Conservation (phyloP, 1,284 basidiomycete species). For the Ganoderma boninense region DNA sequence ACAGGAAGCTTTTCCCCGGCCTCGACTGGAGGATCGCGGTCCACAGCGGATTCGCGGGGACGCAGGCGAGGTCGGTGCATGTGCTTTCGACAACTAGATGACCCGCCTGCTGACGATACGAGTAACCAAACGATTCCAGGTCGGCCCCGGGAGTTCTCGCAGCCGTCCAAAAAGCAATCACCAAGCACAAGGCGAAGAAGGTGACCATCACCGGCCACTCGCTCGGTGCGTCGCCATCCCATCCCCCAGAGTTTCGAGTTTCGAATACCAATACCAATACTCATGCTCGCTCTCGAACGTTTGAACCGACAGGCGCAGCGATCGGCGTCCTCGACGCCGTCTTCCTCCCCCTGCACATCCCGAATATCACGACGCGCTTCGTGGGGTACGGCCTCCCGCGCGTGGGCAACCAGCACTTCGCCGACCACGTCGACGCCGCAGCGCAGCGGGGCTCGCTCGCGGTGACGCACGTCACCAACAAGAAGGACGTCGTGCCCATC, state of each 20-base stretch:
- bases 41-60: constrained; percentile 63
- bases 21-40: constrained; percentile 54
- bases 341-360: constrained; percentile 54
- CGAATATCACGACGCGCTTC: constrained; percentile 47
- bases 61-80: constrained; percentile 57
- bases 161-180: constrained; percentile 46
- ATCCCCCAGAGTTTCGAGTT: too few species aligned
- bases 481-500: constrained; percentile 41
- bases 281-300: neutral
- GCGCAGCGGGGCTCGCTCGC: constrained; percentile 29
- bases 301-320: constrained; percentile 49
- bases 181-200: constrained; percentile 36
- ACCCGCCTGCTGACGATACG: neutral
- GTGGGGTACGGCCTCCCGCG: constrained; percentile 64
- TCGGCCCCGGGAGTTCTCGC: constrained; percentile 45
- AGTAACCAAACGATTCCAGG: constrained; percentile 29
- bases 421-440: constrained; percentile 61
- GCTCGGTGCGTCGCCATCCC: constrained; percentile 47
- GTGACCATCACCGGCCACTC: constrained; percentile 51
- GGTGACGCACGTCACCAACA: constrained; percentile 43
- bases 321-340: constrained; percentile 57
- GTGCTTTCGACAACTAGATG: neutral
- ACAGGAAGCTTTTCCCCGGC: constrained; percentile 61
- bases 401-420: constrained; percentile 66
- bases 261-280: too few species aligned